Conservation (phyloP, 129 eudicot genomes). For the Glebionis coronaria region DNA sequence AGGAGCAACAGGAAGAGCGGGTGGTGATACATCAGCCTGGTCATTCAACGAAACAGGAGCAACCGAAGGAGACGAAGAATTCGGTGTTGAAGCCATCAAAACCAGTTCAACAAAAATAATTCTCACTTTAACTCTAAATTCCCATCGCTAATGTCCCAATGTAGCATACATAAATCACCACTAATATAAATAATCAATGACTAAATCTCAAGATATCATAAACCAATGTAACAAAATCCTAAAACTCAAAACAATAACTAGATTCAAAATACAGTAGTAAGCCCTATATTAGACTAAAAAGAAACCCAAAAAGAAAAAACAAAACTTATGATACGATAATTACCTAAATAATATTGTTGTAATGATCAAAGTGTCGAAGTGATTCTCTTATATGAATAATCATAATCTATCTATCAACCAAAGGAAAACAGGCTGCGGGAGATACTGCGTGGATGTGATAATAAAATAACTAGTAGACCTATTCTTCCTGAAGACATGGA, state of each 20-base stretch:
- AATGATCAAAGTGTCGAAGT: not conserved
- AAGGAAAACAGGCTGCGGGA: too few relatives aligned
- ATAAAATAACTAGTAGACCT: too few relatives aligned
- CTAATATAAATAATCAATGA: constrained; percentile 29
- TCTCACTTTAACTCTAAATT: constrained; percentile 19
- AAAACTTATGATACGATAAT: constrained; percentile 13
- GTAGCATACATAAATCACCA: constrained; percentile 19
- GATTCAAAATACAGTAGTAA: constrained; percentile 20
- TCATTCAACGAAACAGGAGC: constrained; percentile 38
- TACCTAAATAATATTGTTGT: not conserved
- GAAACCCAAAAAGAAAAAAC: constrained; percentile 9
- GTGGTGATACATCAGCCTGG: constrained; percentile 32
- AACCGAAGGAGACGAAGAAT: too few relatives aligned
- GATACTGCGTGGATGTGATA: too few relatives aligned
- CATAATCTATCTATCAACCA: too few relatives aligned
- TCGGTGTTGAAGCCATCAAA: constrained; percentile 59
- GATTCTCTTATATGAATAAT: too few relatives aligned
- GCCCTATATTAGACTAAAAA: too few relatives aligned
- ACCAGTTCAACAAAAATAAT: constrained; percentile 11
- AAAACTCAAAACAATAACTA: constrained; percentile 21
- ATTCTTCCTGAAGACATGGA: too few relatives aligned
- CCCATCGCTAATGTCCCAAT: constrained; percentile 22
- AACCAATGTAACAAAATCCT: constrained; percentile 14
- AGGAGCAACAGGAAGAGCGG: constrained; percentile 28
- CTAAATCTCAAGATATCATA: constrained; percentile 7